A percentile compares a stretch with the other conserved stretches of the same genome.
Evolutionary conservation across 345 rosid genomes (phyloP).

Genomic region (Salix exigua): DNA sequence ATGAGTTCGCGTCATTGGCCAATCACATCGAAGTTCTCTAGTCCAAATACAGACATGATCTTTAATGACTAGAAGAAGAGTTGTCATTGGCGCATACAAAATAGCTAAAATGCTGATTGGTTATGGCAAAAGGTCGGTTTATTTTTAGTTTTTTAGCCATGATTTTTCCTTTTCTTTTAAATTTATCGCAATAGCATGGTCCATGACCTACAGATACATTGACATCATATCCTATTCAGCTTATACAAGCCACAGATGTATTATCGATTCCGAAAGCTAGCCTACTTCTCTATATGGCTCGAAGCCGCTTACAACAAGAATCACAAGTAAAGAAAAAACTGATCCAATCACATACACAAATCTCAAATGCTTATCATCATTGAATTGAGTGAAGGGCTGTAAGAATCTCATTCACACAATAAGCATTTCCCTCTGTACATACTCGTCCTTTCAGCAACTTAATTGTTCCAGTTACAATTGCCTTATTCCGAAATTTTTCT

Average conservation of each 20-base stretch:
- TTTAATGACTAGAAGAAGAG: not conserved
- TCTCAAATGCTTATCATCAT: slow-evolving; percentile 18
- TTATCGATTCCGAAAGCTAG: slow-evolving; percentile 22
- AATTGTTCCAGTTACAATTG: not conserved
- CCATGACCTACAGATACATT: slow-evolving; percentile 2
- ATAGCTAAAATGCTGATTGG: not conserved
- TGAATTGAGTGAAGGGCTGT: not conserved
- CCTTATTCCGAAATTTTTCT: not conserved
- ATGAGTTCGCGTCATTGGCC: not conserved
- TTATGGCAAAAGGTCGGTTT: not conserved
- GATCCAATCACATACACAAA: slow-evolving; percentile 1
- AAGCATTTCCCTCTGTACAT: slow-evolving; percentile 8
- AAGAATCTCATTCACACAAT: slow-evolving; percentile 24
- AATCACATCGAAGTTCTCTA: not conserved
- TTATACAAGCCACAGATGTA: slow-evolving; percentile 30
- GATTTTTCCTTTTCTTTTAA: not conserved
- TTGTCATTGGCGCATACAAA: not conserved
- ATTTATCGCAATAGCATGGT: slow-evolving; percentile 8
- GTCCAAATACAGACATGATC: not conserved
- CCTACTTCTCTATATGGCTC: not conserved
- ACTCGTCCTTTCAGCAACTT: not conserved
- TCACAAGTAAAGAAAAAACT: not conserved
- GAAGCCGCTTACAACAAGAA: not conserved
- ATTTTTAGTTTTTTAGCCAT: not conserved
- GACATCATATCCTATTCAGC: slow-evolving; percentile 22